Conservation (phyloP, 176 grass and related monocot genomes). For the Microstegium vimineum region DNA sequence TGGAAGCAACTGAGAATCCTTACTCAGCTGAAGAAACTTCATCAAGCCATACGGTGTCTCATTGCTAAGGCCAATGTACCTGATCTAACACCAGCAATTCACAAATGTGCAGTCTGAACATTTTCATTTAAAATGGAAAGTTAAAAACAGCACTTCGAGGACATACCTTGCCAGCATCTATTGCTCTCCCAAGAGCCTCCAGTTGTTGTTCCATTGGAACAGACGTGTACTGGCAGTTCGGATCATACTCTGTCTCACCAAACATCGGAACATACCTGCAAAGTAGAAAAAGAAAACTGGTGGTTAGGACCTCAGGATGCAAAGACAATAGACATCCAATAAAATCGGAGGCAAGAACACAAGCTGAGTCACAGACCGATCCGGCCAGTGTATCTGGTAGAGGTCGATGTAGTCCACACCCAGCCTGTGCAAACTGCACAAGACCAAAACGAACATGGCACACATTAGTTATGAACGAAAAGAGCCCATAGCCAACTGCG, state of each 20-base stretch:
- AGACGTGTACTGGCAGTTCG: constrained; percentile 49
- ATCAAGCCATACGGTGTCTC: constrained; percentile 93
- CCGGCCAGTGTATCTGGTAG: constrained; percentile 98
- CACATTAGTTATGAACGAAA: neutral
- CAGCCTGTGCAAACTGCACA: constrained; percentile 56
- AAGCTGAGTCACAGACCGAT: constrained; percentile 42
- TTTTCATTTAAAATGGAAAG: neutral
- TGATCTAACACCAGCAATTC: constrained; percentile 54
- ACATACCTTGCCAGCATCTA: constrained; percentile 74
- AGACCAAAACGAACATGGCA: neutral
- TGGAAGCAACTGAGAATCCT: constrained; percentile 28
- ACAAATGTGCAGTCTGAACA: neutral
- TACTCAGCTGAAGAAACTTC: constrained; percentile 68
- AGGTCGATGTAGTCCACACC: constrained; percentile 85
- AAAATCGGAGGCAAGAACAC: neutral
- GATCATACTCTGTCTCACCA: constrained; percentile 83
- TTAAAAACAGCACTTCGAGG: neutral
- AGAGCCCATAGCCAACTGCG: neutral
- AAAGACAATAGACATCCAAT: neutral
- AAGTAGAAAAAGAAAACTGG: neutral
- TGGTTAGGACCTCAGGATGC: neutral
- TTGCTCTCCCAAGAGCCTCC: constrained; percentile 62
- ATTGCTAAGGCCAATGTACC: constrained; percentile 85
- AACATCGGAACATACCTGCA: constrained; percentile 91
- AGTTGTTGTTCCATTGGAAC: constrained; percentile 78